phyloP scores from a whole-genome alignment of 2,329 filamentous ascomycete species.

The Diaporthe sp. region DNA sequence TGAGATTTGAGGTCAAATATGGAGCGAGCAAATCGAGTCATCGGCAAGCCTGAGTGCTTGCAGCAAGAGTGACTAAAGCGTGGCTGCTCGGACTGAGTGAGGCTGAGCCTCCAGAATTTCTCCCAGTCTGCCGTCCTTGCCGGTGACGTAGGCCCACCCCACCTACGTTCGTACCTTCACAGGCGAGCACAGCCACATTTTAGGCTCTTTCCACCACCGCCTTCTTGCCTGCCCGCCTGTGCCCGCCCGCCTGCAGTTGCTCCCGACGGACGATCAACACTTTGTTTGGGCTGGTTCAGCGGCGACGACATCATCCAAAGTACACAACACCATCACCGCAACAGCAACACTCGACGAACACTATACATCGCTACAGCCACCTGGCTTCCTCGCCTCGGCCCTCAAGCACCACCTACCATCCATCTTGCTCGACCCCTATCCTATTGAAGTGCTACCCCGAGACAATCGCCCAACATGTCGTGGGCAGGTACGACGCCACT shows the following conservation, averaged over 20 bases:
- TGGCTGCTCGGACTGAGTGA: background rate
- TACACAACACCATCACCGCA: background rate
- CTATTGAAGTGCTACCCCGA: background rate
- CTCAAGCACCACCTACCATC: background rate
- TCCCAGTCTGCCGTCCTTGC: background rate
- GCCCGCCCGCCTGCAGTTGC: background rate
- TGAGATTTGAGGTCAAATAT: background rate
- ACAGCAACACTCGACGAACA: constrained; percentile 7
- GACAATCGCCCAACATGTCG: constrained; percentile 55
- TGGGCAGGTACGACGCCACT: constrained; percentile 58
- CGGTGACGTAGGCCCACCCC: constrained; percentile 19
- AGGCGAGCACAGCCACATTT: constrained; percentile 6
- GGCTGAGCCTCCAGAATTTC: constrained; percentile 13
- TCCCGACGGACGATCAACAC: constrained; percentile 26
- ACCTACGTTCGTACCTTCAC: too few relatives aligned
- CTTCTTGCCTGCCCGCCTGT: background rate
- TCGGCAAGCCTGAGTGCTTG: constrained; percentile 10
- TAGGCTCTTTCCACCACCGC: constrained; percentile 2
- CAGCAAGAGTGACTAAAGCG: background rate
- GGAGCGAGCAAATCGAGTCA: constrained; percentile 7
- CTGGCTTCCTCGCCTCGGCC: background rate
- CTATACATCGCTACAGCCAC: background rate
- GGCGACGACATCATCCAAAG: constrained; percentile 19
- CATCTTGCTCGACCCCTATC: background rate
- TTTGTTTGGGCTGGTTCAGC: background rate